Base-by-base conservation (phyloP, 116 monocot genomes). In the Dioscorea cayenensis region DNA sequence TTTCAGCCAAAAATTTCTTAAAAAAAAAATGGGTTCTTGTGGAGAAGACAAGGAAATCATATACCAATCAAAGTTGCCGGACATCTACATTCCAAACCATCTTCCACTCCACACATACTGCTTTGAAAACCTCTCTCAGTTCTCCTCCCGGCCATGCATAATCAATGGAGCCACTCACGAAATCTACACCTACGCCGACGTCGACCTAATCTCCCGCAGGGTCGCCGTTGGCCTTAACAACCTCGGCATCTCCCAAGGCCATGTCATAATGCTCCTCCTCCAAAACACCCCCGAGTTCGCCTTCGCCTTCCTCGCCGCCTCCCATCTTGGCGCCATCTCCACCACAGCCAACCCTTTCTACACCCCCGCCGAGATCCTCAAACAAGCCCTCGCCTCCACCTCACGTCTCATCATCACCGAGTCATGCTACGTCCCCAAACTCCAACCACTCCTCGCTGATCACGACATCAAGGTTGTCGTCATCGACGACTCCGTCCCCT, bases 61-160 rank as follows among this genome's bases (percentile, higher is more conserved):
- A 60, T 88, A 75, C 88, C 79, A 84, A 16, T 88, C 88, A 23
- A 88, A 80, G 85, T 75, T 88, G 23, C 85, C 88, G 28, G 80
- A 84, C 80, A 88, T 88, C 77, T 43, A 72, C 21, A 80, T 88
- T 65, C 75, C 82, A 4, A 63, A 82, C 77, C 71, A 82, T 72
- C 77, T 80, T 51, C 66, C 85, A 9, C 62, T 84, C 49, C 84
- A 88, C 68, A 70, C 64, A 36, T 88, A 84, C 77, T 82, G 82
- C 75, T 85, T 87, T 71, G 49, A 83, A 37, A 73, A 73, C 32
- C 61, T 81, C 16, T 2, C 73, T 19, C 28, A 65, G 23, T 21
- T 70, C 67, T 28, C 63, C 49, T 38, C 55, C 78, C 75, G 73
- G 2, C 81, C 87, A 1, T 87, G 84, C 70, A 43, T 87, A 36